Evolutionary conservation across 306 rosid species (phyloP).

Genomic region (Comarum palustre): DNA sequence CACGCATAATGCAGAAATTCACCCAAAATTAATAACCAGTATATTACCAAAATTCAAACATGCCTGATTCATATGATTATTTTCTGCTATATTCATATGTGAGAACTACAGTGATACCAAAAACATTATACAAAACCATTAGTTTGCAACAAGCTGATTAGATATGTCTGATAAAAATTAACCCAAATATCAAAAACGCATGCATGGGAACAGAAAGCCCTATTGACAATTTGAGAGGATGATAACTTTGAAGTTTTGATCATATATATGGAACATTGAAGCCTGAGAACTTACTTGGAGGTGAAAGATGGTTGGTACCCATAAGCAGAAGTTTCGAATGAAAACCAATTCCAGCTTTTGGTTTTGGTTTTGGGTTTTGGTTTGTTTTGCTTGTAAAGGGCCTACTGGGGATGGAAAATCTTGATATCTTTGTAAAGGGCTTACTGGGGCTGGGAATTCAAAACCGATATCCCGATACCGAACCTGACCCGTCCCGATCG

Average conservation of each 20-base stretch:
- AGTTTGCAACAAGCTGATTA: not conserved
- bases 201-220: conserved; percentile 22
- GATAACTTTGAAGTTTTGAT: not conserved
- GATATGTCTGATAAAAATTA: not conserved
- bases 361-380: not conserved
- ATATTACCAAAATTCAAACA: not conserved
- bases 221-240: not conserved
- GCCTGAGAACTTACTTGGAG: conserved; percentile 35
- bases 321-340: conserved; percentile 28
- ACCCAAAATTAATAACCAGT: not conserved
- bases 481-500: too few species aligned
- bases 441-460: too few species aligned
- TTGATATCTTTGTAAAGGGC: too few species aligned
- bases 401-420: too few species aligned
- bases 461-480: too few species aligned
- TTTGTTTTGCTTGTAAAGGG: conserved; percentile 19
- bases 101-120: conserved; percentile 1
- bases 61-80: not conserved
- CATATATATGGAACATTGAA: conserved; percentile 17
- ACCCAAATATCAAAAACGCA: not conserved
- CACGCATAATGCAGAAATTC: conserved; percentile 11
- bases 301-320: conserved; percentile 11
- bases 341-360: conserved; percentile 21
- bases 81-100: conserved; percentile 2
- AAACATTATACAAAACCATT: not conserved